Evolutionary conservation across 345 rosid species (phyloP).

Genomic region (Eucalyptus curtisii): DNA sequence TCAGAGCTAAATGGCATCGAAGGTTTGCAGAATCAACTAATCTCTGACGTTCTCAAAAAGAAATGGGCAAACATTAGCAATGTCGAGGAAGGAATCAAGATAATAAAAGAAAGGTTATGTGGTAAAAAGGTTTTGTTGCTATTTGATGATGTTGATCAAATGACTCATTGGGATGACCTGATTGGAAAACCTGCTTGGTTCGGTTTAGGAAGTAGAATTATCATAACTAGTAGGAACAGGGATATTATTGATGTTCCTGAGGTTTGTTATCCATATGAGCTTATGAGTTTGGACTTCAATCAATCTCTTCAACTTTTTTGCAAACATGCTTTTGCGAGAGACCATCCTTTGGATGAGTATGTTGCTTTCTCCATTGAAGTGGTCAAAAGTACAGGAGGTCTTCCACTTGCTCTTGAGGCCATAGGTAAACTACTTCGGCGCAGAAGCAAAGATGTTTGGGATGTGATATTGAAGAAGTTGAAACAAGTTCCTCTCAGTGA

Average conservation of each 20-base stretch:
- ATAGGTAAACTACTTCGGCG: background rate
- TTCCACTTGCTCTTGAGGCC: background rate
- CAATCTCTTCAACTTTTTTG: background rate
- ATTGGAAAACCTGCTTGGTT: background rate
- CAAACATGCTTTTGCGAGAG: background rate
- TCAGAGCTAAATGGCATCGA: background rate
- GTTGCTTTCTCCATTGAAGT: background rate
- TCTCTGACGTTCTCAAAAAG: fast-evolving
- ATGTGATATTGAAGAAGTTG: background rate
- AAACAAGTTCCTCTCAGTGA: background rate
- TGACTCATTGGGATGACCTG: background rate
- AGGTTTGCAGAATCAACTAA: background rate
- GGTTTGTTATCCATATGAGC: background rate
- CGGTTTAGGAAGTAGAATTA: background rate
- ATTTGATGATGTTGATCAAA: background rate
- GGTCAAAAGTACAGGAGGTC: background rate
- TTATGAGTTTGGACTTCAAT: background rate
- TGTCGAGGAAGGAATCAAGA: background rate
- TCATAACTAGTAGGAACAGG: background rate
- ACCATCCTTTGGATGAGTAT: background rate
- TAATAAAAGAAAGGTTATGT: background rate
- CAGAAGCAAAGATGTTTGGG: background rate
- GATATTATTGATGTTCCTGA: background rate
- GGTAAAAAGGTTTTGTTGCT: background rate
- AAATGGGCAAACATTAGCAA: background rate